A percentile compares a stretch with the other conserved stretches of the same genome.
Evolutionary conservation across 2,329 filamentous ascomycete genomes (phyloP).

Genomic region (Clonostachys solani): DNA sequence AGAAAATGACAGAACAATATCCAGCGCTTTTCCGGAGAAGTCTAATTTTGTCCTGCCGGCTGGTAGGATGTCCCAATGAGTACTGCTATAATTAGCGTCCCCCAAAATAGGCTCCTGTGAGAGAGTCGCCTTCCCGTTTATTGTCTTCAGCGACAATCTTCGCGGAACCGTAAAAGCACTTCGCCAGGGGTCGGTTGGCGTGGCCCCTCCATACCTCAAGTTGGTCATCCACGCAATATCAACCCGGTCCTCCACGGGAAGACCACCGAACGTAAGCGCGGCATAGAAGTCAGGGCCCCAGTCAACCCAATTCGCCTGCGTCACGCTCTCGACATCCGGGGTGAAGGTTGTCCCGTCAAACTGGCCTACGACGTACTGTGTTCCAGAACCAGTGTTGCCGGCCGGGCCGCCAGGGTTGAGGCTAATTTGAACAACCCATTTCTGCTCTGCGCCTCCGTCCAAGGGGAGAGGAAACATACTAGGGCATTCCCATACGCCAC

Average conservation of each 20-base stretch:
- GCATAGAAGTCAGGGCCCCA: constrained; percentile 3
- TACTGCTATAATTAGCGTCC: background rate
- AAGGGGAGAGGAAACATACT: constrained; percentile 52
- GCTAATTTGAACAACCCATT: constrained; percentile 42
- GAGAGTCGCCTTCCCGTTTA: background rate
- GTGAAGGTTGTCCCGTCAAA: constrained; percentile 63
- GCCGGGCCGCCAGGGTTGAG: constrained; percentile 54
- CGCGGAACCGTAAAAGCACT: constrained; percentile 2
- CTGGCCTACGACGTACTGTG: constrained; percentile 50
- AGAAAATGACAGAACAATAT: background rate
- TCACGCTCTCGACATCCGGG: background rate
- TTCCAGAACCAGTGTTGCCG: constrained; percentile 41
- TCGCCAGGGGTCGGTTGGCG: constrained; percentile 3
- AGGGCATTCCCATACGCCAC: constrained; percentile 58
- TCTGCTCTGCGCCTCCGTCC: constrained; percentile 19
- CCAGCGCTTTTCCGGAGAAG: constrained; percentile 2
- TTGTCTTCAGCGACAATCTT: background rate
- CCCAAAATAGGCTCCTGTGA: constrained; percentile 1
- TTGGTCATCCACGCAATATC: constrained; percentile 4
- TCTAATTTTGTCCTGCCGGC: constrained; percentile 1
- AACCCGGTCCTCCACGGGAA: background rate
- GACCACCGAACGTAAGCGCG: constrained; percentile 1
- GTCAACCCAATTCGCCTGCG: background rate
- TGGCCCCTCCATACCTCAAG: constrained; percentile 1
- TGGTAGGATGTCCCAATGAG: background rate